Base-by-base conservation (phyloP, 1,139 yeast genomes). In the Pichia sp. region DNA sequence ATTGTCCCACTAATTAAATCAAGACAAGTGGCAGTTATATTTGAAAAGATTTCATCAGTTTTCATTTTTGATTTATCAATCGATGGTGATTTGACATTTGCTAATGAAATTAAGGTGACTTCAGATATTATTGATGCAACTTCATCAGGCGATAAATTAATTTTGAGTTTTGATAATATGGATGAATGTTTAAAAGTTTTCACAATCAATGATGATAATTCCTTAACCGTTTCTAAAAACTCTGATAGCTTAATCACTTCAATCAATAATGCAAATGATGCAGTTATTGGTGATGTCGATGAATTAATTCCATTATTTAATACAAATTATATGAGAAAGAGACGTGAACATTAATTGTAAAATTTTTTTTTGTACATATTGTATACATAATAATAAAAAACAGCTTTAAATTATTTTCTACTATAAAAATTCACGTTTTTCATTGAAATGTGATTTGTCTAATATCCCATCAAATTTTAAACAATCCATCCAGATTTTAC, bases 301-400 rank as follows among this genome's bases (percentile, higher is more conserved):
- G 83, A 82, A 18, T 68, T 80, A 50, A 81, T 80, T 58, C 87
- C 93, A 18, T 74, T 88, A 60, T 86, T 84, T 67, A 75, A 76
- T 50, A 74, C 81, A 41, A 76, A 79, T 55, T 76, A 81, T 45
- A 74, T 89, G 60, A 83, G 96, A 64, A 89, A 89, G 70, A 83
- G 95, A 68, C 86, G 95, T 58, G 96, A 88, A 65, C 89, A 86
- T 62, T 79, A 53, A 39, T 16, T 22, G 7, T 41, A 25, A 18
- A 39, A 8, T 34, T 34, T 39, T 25, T 22, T 22, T 22, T 14
- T 22, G 42, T 39, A 39, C 3, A 38, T 2, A 38, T 5, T 38
- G 11, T 8, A 19, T 38, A 31, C 14, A n/a, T 31, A 31, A 14
- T 16, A 6, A n/a, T n/a, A 5, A 34, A n/a, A 34, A 8, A 6